A percentile compares a stretch with the other conserved stretches of the same genome.
phyloP scores from a whole-genome alignment of 495 filamentous ascomycete species.

The Podospora anserina region DNA sequence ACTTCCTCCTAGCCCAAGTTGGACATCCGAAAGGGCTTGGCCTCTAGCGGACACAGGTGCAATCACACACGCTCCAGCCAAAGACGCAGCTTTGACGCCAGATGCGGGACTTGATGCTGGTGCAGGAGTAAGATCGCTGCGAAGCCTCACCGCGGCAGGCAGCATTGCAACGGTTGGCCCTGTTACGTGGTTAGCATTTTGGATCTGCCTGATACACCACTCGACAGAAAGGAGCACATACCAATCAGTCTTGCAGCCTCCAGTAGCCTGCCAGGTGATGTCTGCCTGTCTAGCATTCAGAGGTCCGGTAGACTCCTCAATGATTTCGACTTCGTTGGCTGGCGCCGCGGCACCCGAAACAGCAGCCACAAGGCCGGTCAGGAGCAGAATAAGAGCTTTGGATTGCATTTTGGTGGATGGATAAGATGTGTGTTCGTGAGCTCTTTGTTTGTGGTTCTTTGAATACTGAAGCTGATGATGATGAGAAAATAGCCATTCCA shows the following conservation, averaged over 20 bases:
- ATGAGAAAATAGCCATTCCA: neutral
- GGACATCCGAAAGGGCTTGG: neutral
- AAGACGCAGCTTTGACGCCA: constrained; percentile 1
- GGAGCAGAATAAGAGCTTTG: neutral
- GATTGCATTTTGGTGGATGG: neutral
- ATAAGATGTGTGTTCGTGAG: neutral
- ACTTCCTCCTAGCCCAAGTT: neutral
- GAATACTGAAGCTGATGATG: neutral
- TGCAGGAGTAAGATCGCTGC: neutral
- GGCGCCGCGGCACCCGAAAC: neutral
- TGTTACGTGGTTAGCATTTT: neutral
- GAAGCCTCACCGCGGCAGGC: neutral
- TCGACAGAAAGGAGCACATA: neutral
- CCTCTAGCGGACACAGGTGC: constrained; percentile 1
- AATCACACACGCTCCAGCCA: neutral
- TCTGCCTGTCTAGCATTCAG: constrained; percentile 2
- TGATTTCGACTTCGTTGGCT: neutral
- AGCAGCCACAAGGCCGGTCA: neutral
- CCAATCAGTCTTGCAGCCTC: constrained; percentile 3
- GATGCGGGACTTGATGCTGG: constrained; percentile 1
- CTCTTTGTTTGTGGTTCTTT: neutral
- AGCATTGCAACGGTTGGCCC: constrained; percentile 4
- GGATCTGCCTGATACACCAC: neutral
- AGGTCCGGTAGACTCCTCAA: neutral
- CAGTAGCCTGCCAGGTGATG: constrained; percentile 3